Conservation (phyloP, 768 basidiomycete species). For the Brasilioporus rufonigricans region DNA sequence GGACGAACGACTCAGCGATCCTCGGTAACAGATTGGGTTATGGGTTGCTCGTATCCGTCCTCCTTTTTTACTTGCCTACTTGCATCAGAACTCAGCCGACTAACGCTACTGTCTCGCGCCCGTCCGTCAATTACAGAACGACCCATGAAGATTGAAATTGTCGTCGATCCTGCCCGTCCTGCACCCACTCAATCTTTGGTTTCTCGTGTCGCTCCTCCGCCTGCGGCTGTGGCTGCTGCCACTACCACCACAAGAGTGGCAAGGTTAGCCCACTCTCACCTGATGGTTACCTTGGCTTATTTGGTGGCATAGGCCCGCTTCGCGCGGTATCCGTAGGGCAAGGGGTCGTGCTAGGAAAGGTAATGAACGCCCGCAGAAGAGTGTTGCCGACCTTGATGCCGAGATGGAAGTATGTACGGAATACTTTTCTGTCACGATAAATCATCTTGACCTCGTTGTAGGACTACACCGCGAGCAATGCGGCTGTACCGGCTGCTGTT, state of each 20-base stretch:
- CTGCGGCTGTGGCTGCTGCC: constrained; percentile 30
- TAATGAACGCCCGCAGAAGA: constrained; percentile 67
- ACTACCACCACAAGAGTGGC: constrained; percentile 25
- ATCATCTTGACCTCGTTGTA: constrained; percentile 24
- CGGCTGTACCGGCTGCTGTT: constrained; percentile 44
- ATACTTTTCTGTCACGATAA: neutral
- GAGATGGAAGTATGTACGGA: constrained; percentile 85
- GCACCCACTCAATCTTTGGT: constrained; percentile 62
- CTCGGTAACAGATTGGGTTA: constrained; percentile 26
- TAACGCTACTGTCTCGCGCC: constrained; percentile 35
- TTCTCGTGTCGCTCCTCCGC: constrained; percentile 80
- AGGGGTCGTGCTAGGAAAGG: constrained; percentile 45
- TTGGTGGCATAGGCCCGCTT: constrained; percentile 26
- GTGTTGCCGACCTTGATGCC: constrained; percentile 88
- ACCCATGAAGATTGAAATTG: constrained; percentile 98
- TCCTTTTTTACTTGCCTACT: constrained; percentile 41
- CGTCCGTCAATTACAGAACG: constrained; percentile 64
- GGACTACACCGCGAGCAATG: constrained; percentile 67
- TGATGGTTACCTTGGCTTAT: neutral
- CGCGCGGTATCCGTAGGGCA: constrained; percentile 46
- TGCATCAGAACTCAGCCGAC: constrained; percentile 35
- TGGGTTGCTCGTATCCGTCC: constrained; percentile 40
- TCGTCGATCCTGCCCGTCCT: constrained; percentile 81
- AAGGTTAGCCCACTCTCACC: constrained; percentile 32
- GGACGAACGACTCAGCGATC: constrained; percentile 25